Conservation (phyloP, 2,329 filamentous ascomycete species). For the Colletotrichum tamarilloi region DNA sequence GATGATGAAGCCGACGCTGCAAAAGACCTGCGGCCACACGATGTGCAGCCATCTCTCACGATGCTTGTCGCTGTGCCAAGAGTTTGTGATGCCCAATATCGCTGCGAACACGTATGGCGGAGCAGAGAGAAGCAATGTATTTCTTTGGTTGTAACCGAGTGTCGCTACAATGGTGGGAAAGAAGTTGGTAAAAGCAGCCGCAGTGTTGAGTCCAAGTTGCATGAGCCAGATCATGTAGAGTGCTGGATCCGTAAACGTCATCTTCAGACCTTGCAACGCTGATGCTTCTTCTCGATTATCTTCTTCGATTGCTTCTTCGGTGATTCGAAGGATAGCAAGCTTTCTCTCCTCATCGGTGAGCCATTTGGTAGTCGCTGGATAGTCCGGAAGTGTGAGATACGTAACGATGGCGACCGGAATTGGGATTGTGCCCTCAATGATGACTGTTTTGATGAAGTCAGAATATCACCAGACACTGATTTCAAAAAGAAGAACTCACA, state of each 20-base stretch:
- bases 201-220: constrained; percentile 20
- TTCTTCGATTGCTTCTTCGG: not conserved
- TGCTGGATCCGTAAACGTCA: constrained; percentile 14
- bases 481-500: constrained; percentile 45
- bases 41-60: constrained; percentile 53
- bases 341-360: not conserved
- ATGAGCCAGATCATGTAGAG: constrained; percentile 23
- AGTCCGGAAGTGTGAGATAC: not conserved
- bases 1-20: constrained; percentile 52
- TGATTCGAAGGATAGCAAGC: not conserved
- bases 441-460: not conserved
- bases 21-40: constrained; percentile 46
- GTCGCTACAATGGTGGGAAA: constrained; percentile 46
- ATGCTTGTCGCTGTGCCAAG: constrained; percentile 52
- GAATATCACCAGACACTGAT: no score
- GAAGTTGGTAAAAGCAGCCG: constrained; percentile 40
- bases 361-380: not conserved
- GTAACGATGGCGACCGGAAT: not conserved
- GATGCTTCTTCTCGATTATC: not conserved
- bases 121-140: constrained; percentile 56
- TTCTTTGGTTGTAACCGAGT: constrained; percentile 44
- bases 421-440: not conserved
- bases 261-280: constrained; percentile 9
- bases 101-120: constrained; percentile 59
- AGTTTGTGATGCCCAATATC: constrained; percentile 54